Evolutionary conservation across 768 basidiomycete species (phyloP), one percentile per base, ranked within the genome.

Genomic region (Brasilioporus rufonigricans): DNA sequence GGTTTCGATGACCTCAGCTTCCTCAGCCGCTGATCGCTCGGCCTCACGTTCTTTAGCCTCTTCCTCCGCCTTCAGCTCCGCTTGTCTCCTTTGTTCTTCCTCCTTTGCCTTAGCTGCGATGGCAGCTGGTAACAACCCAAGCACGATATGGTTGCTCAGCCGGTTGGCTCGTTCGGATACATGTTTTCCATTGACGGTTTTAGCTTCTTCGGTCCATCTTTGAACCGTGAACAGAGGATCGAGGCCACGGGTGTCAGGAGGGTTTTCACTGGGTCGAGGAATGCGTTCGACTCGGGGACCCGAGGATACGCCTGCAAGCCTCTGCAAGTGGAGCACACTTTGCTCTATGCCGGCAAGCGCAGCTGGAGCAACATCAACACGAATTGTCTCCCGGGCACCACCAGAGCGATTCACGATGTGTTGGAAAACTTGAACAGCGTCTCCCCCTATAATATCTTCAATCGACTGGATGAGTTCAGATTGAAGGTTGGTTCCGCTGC

Each of bases 131-230:
- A 96, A 77, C 32, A 98, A 75, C 5, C 84, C 81, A 33, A 94
- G 71, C 23, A 82, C 70, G 44, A 93, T 74, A 64, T 94, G 91
- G 61, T 87, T 87, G 26, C 77, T 74, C 14, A 97, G 65, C 61
- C 83, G 89, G 23, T 71, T 76, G 19, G 84, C 76, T 19, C 92
- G 81, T 53, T 89, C 85, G 12, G 79, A 70, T 10, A 86, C 81
- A 55, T 88, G 87, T 59, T 85, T 84, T 16, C 89, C 87, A 53
- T 93, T 86, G 23, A 91, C 73, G 31, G 91, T 85, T 65, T 89
- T 91, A 56, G 83, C 84, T 69, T 96, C 94, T 66, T 96, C 93
- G 1, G 81, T 75, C 95, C 95, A 98, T 53, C 95, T 82, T 63
- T 92, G 89, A 29, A 86, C 66, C 1, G 94, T 96, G 11, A 89